phyloP scores from a whole-genome alignment of 2,329 filamentous ascomycete genomes.

The Xylariaceae sp. region DNA sequence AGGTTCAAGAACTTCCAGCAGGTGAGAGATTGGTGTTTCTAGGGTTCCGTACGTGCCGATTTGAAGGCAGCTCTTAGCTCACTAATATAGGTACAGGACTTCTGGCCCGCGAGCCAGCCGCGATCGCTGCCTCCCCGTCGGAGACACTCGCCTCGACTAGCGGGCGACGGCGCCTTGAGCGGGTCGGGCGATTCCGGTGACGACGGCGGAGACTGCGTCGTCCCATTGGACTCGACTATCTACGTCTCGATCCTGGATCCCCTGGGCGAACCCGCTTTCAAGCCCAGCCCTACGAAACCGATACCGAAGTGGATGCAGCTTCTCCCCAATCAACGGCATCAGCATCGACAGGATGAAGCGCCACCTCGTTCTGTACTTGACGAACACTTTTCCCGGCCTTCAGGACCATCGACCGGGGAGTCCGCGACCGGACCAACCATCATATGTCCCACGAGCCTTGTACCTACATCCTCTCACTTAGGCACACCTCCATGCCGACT shows the following conservation, averaged over 20 bases:
- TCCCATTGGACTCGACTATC: constrained; percentile 41
- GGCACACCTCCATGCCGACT: not conserved
- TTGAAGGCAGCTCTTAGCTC: not conserved
- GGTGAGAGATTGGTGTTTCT: not conserved
- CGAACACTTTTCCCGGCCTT: constrained; percentile 26
- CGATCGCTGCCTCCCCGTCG: constrained; percentile 4
- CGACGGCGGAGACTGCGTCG: constrained; percentile 24
- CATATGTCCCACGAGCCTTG: constrained; percentile 21
- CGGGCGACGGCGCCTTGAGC: constrained; percentile 17
- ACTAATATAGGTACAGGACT: constrained; percentile 4
- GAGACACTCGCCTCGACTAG: constrained; percentile 1
- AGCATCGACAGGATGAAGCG: constrained; percentile 5
- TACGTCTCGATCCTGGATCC: constrained; percentile 57
- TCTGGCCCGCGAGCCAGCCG: not conserved
- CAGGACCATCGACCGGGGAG: not conserved
- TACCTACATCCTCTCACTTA: not conserved
- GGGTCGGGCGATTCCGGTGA: constrained; percentile 12
- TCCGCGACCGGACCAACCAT: constrained; percentile 2
- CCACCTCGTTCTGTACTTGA: constrained; percentile 33
- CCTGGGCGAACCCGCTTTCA: constrained; percentile 49
- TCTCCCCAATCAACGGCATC: constrained; percentile 24
- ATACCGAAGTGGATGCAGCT: constrained; percentile 52
- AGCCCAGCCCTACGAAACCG: constrained; percentile 53
- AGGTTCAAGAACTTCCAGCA: constrained; percentile 13
- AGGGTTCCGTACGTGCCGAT: not conserved